Evolutionary conservation across 805 yeast species (phyloP), one percentile per base, ranked within the genome.

Genomic region (Hanseniaspora guilliermondii): DNA sequence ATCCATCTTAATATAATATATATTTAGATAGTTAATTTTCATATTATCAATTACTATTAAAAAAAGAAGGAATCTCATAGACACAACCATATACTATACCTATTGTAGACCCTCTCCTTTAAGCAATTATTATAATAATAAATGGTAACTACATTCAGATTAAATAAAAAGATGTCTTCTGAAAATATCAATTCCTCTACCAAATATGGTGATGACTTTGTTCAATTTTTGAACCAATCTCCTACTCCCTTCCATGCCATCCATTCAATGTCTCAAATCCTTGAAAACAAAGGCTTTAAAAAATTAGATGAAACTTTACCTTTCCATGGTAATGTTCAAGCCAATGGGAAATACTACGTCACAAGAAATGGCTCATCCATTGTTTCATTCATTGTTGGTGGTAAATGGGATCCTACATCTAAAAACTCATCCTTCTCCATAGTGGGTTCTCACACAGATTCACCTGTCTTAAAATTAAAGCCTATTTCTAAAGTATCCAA

Each of bases 211-310:
- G 61, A 73, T 59, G 86, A 83, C 47, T 87, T 89, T 62, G 72
- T 89, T 48, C 73, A 78, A 44, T 91, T 84, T 64, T 82, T 93
- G 57, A 87, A 87, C 69, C 73, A 76, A 3, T 83, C 95, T 0
- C 97, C 96, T 17, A 83, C 97, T 0, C 97, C 97, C 0, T 91
- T 88, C 67, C 97, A 93, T 68, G 96, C 88, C 0, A 95, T 89
- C 8, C 76, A 77, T 48, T 76, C 77, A 25, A 79, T 82, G 44
- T 82, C 82, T 61, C 59, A 66, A n/a, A 68, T 72, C 49, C 73
- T 91, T 35, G 55, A 65, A 2, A 65, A 68, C 3, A 76, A 79
- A n/a, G 95, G 95, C 0, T 91, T 87, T 65, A 65, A 64, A 11
- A 93, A 85, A 66, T 67, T 93, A 27, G 72, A 77, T 22, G 97